Base-by-base conservation (phyloP, 75 land plant genomes). In the Cunninghamia lanceolata region DNA sequence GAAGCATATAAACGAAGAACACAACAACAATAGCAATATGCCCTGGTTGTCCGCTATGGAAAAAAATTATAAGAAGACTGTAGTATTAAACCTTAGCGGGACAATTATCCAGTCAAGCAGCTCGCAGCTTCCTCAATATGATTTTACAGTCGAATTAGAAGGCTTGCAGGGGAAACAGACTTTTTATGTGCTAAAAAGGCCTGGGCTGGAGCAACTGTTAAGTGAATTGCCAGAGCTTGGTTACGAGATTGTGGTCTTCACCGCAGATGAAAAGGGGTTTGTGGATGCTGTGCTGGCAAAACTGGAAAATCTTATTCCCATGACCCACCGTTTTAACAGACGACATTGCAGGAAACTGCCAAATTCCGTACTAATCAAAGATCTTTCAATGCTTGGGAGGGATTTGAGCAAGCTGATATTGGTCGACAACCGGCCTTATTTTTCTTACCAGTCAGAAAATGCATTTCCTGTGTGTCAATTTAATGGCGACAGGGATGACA, bases 381-480 rank as follows among this genome's bases (percentile, higher is more conserved):
- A 88, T 78, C 63, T 88, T 3, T 46, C 83, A 10, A 75, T 39
- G 28, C 87, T 88, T 14, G 89, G 89, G 32, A 38, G 89, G n/a
- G 73, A 84, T 34, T 70, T 89, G 42, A 25, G 28, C 52, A 87
- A 85, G 83, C 79, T 88, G 78, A 85, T 89, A 19, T 88, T 89
- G 38, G 86, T 89, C 10, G 90, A 89, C 56, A 85, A 89, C 76
- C 87, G 85, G n/a, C 90, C 90, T 13, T 89, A 89, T 63, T 88
- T 88, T 79, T 9, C 77, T 38, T 35, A 88, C 42, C 90, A 89
- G 86, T 89, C 89, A 15, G 56, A 84, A 19, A 89, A 89, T 81
- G 89, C 89, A 4, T 75, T 89, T 11, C 89, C 89, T 3, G 66
- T 88, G 32, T 66, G 71, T n/a, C 52, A 86, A 8, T 89, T 84